Evolutionary conservation across 257 asterid species (phyloP).

Genomic region (Buddleja alternifolia): DNA sequence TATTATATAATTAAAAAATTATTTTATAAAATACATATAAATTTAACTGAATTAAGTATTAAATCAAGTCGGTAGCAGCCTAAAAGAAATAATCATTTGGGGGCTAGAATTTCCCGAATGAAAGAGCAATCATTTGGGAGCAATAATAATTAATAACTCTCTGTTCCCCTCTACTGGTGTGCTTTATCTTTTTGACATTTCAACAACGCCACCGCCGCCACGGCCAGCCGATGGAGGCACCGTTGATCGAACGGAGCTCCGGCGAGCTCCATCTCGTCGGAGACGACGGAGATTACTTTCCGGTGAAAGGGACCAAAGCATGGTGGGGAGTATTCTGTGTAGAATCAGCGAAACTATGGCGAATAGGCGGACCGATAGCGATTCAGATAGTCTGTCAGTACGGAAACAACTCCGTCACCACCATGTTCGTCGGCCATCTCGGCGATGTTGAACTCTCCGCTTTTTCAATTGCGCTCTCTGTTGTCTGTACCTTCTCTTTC

Average conservation of each 20-base stretch:
- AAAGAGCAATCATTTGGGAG: no score
- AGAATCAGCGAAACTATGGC: conserved; percentile 68
- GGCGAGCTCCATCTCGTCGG: conserved; percentile 40
- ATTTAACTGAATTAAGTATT: no score
- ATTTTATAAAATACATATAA: no score
- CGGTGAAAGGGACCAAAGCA: conserved; percentile 43
- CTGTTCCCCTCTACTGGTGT: no score
- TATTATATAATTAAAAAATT: no score
- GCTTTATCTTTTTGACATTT: no score
- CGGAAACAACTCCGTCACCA: conserved; percentile 48
- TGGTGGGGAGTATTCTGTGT: conserved; percentile 56
- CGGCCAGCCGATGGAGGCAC: conserved; percentile 49
- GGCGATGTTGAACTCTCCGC: conserved; percentile 76
- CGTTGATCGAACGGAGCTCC: conserved; percentile 45
- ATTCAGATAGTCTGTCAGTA: conserved; percentile 70
- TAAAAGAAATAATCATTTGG: no score
- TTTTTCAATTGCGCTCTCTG: conserved; percentile 66
- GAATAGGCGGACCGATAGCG: conserved; percentile 73
- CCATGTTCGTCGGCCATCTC: conserved; percentile 74
- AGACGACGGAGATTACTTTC: conserved; percentile 60
- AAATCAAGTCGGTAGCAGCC: no score
- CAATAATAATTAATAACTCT: no score
- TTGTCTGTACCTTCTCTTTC: conserved; percentile 61
- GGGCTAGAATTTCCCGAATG: no score
- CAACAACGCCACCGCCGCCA: not conserved